Percentiles rank a stretch among this genome's conserved stretches.
phyloP scores from a whole-genome alignment of 78 protist species.

The Dictyostelium brefeldianum region DNA sequence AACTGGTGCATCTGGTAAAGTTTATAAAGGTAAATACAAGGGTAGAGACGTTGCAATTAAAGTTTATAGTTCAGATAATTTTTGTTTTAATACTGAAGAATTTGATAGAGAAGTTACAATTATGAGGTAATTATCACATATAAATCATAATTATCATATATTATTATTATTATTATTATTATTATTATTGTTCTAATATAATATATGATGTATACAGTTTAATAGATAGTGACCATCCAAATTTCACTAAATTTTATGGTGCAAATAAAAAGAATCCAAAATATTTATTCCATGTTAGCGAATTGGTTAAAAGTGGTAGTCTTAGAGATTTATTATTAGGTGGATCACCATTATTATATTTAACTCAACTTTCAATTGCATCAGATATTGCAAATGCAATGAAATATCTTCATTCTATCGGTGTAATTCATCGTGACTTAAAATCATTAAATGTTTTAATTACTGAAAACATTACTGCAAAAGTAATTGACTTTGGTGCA shows the following conservation, averaged over 20 bases:
- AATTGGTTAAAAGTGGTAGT: conserved; percentile 45
- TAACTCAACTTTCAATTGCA: conserved; percentile 55
- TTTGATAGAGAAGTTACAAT: conserved; percentile 75
- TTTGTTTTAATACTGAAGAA: conserved; percentile 72
- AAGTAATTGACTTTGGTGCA: conserved; percentile 81
- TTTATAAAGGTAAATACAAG: conserved; percentile 49
- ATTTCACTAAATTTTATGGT: conserved; percentile 69
- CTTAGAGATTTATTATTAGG: conserved; percentile 50
- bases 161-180: not conserved
- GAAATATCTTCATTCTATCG: conserved; percentile 73
- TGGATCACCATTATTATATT: conserved; percentile 7
- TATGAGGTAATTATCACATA: conserved; percentile 46
- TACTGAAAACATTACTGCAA: conserved; percentile 55
- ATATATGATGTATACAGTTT: no score
- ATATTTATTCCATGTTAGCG: conserved; percentile 52
- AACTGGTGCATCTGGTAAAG: conserved; percentile 83
- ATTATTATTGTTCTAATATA: no score
- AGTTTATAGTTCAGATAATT: conserved; percentile 51
- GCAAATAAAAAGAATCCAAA: conserved; percentile 71
- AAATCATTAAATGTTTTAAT: conserved; percentile 74
- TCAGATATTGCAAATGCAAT: conserved; percentile 71
- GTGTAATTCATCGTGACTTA: conserved; percentile 78
- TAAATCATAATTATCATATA: not conserved
- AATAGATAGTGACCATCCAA: conserved; percentile 39
- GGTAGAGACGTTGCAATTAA: conserved; percentile 81